These are phyloP conservation scores for Microthlaspi erraticum DNA, from an alignment of 345 rosid species.

Conservation along the genomic window DNA sequence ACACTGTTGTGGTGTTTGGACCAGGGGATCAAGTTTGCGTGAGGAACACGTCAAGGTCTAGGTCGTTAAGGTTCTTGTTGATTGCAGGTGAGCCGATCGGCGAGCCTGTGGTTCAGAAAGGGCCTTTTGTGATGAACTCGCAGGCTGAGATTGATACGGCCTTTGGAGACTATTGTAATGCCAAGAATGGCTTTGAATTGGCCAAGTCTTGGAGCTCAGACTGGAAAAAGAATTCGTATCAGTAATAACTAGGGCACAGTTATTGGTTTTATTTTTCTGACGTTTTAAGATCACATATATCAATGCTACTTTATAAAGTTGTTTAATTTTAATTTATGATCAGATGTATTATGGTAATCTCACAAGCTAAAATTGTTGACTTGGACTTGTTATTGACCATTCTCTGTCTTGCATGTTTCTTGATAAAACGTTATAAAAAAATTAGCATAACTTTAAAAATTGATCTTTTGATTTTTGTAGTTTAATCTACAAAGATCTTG, in stretches of 20 bases:
- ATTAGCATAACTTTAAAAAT: not conserved
- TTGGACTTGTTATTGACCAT: not conserved
- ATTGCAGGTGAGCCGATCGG: constrained; percentile 75
- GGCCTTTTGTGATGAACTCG: constrained; percentile 92
- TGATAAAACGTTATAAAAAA: no score
- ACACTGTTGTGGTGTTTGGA: constrained; percentile 65
- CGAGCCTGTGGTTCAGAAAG: constrained; percentile 78
- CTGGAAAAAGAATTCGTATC: constrained; percentile 32
- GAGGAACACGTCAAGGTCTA: constrained; percentile 57
- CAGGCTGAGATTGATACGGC: constrained; percentile 75
- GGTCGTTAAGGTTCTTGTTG: constrained; percentile 64
- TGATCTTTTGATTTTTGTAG: not conserved
- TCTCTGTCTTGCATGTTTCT: no score
- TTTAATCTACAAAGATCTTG: not conserved
- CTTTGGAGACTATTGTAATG: constrained; percentile 63
- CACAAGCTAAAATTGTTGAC: not conserved
- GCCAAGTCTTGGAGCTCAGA: constrained; percentile 56
- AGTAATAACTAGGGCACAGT: not conserved
- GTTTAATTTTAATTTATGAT: no score
- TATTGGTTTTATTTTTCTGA: not conserved
- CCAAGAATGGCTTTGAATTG: constrained; percentile 78
- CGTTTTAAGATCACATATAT: not conserved
- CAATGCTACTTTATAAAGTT: no score
- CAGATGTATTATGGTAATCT: not conserved
- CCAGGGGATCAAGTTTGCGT: constrained; percentile 63